Percentiles rank a stretch among this genome's conserved stretches.
These are phyloP conservation scores for Agaricales sp. DNA, from an alignment of 1,284 basidiomycete genomes.

Conservation along the genomic window DNA sequence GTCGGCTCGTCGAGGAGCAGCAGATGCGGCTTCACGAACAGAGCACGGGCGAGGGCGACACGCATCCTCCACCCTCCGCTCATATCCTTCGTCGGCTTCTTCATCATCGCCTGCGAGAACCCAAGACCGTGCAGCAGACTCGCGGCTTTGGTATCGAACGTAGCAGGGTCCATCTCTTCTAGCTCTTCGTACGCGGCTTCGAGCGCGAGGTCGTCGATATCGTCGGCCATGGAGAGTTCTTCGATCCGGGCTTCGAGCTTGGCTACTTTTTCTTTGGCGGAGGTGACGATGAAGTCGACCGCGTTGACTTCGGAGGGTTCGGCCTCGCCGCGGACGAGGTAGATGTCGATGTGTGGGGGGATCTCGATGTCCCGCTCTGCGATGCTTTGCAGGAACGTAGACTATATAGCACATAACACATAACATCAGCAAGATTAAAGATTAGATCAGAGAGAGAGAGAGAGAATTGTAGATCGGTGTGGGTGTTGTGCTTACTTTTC, in stretches of 20 bases:
- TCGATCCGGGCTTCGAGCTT: constrained; percentile 92
- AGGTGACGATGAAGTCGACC: constrained; percentile 90
- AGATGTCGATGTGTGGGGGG: constrained; percentile 94
- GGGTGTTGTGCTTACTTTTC: no score
- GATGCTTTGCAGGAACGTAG: constrained; percentile 65
- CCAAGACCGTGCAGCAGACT: constrained; percentile 96
- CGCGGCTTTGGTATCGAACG: constrained; percentile 94
- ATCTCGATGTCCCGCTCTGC: constrained; percentile 93
- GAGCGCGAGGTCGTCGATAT: constrained; percentile 78
- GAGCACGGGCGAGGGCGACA: constrained; percentile 90
- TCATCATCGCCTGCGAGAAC: constrained; percentile 89
- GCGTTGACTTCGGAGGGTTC: constrained; percentile 97
- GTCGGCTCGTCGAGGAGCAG: constrained; percentile 86
- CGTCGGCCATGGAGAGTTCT: constrained; percentile 83
- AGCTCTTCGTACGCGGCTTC: constrained; percentile 93
- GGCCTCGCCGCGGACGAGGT: constrained; percentile 92
- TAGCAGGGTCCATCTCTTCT: constrained; percentile 92
- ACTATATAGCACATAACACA: constrained; percentile 24
- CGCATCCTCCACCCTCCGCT: constrained; percentile 99
- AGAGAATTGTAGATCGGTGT: constrained; percentile 1
- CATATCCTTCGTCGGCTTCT: constrained; percentile 96
- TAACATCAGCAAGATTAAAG: constrained; percentile 6
- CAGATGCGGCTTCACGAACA: constrained; percentile 95
- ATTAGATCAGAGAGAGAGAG: constrained; percentile 3
- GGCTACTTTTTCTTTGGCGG: constrained; percentile 93